Evolutionary conservation across 495 filamentous ascomycete species (phyloP).

Genomic region (Jackrogersella multiformis): DNA sequence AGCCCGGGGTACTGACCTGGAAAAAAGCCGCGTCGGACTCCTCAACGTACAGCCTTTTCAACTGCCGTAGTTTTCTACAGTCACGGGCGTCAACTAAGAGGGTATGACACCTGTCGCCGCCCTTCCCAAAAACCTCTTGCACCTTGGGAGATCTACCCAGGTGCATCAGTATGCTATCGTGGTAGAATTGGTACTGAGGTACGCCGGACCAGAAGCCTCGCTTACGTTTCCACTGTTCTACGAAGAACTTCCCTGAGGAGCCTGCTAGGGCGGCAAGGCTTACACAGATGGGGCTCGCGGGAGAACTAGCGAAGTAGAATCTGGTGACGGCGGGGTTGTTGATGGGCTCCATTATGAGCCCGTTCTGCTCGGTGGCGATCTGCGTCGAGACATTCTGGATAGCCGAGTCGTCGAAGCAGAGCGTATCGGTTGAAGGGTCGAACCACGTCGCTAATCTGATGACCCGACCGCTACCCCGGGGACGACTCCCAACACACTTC

Average conservation of each 20-base stretch:
- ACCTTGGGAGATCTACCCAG: conserved; percentile 38
- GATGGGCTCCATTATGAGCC: conserved; percentile 16
- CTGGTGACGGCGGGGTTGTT: conserved; percentile 33
- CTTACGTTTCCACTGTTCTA: conserved; percentile 34
- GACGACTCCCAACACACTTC: conserved; percentile 36
- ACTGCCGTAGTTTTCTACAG: conserved; percentile 17
- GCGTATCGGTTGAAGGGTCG: conserved; percentile 31
- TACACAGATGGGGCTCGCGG: conserved; percentile 32
- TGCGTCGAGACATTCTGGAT: not conserved
- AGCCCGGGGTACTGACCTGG: conserved; percentile 29
- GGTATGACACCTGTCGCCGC: conserved; percentile 28
- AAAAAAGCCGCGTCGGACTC: conserved; percentile 32
- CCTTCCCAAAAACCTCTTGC: conserved; percentile 32
- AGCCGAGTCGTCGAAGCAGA: conserved; percentile 39
- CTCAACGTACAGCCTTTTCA: conserved; percentile 30
- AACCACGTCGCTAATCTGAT: conserved; percentile 33
- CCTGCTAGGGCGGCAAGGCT: conserved; percentile 28
- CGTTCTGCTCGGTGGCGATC: conserved; percentile 16
- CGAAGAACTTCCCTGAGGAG: conserved; percentile 29
- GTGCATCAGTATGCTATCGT: conserved; percentile 42
- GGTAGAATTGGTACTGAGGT: conserved; percentile 34
- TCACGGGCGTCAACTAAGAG: conserved; percentile 30
- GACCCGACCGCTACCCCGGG: conserved; percentile 14
- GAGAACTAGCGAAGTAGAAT: conserved; percentile 30
- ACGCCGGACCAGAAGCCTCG: conserved; percentile 38